These are phyloP conservation scores for Geranium rotundifolium DNA, from an alignment of 345 rosid species.

Conservation along the genomic window DNA sequence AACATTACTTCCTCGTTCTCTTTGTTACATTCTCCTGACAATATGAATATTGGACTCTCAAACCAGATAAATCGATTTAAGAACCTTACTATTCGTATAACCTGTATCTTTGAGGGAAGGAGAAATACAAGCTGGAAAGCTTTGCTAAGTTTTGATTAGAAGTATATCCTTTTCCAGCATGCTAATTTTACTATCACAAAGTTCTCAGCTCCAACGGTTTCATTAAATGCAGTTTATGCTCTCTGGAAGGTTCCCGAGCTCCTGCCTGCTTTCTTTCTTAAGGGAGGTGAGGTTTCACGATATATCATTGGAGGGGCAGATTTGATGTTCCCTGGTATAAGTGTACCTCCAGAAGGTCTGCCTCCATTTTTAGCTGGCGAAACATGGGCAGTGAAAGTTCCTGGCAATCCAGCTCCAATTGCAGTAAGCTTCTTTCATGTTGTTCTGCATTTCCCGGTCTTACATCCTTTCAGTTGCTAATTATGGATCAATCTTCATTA, in stretches of 20 bases:
- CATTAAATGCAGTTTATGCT: constrained; percentile 58
- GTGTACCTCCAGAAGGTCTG: constrained; percentile 53
- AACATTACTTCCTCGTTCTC: too few relatives aligned
- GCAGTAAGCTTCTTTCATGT: constrained; percentile 41
- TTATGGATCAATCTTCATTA: constrained; percentile 11
- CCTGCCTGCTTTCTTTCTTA: constrained; percentile 65
- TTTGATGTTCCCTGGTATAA: constrained; percentile 94
- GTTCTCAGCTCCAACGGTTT: neutral
- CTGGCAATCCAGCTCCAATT: constrained; percentile 79
- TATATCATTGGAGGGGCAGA: constrained; percentile 93
- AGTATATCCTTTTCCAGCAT: neutral
- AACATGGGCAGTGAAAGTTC: constrained; percentile 86
- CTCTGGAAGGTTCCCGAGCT: constrained; percentile 83
- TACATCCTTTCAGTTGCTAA: constrained; percentile 3
- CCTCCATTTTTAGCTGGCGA: constrained; percentile 70
- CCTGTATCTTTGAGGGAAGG: neutral
- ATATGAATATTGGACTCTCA: too few relatives aligned
- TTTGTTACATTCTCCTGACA: too few relatives aligned
- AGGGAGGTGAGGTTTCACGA: constrained; percentile 89
- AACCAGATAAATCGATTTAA: too few relatives aligned
- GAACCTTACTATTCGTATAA: too few relatives aligned
- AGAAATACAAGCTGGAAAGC: neutral
- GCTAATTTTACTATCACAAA: neutral
- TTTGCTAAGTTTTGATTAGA: neutral
- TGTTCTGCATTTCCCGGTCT: neutral